Base-by-base conservation (phyloP, 495 filamentous ascomycete genomes). In the Penicillium cataractarum region DNA sequence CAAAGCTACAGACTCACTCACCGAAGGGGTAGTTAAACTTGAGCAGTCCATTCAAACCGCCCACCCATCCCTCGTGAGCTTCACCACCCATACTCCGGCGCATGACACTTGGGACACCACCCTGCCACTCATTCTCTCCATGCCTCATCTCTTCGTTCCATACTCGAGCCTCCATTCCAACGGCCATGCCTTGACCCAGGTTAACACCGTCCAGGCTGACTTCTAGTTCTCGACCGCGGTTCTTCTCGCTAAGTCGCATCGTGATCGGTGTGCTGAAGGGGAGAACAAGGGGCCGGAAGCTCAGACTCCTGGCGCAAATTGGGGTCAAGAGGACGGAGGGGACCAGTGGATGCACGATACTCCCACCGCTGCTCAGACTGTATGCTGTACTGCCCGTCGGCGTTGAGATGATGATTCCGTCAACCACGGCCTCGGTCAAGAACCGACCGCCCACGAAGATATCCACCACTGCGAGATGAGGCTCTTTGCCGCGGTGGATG, bases 11-110 rank as follows among this genome's bases (percentile, higher is more conserved):
- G 12, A 29, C 27, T 89, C 82, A 58, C 70, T 96, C 92, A 0
- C 95, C 95, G 80, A 99, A 97, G 3, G 96, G 93, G 78, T 97
- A 90, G 73, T 99, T 99, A 68, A 98, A 99, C 78, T 99, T 99
- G 68, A 99, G 78, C 67, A 98, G 71, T 52, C 91, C 91, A 76
- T 97, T 98, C 75, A 99, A 75, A 7, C 96, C 95, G 1, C 94
- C 95, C 17, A 99, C 95, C 96, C 96, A 99, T 15, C 92, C 91
- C 73, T 98, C 95, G 64, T 89, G 87, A 24, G 82, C 77, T 64
- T 90, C 88, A 9, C 77, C 77, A 3, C 85, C 84, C 17, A 75
- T 71, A 39, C 75, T 75, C 65, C 82, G 71, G 40, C 83, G 76
- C 78, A 85, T 83, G 22, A 86, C 78, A 63, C 82, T 84, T 13